Percentiles rank a stretch among this genome's conserved stretches.
phyloP scores from a whole-genome alignment of 1,284 basidiomycete genomes.

The Apiotrichum gamsii region DNA sequence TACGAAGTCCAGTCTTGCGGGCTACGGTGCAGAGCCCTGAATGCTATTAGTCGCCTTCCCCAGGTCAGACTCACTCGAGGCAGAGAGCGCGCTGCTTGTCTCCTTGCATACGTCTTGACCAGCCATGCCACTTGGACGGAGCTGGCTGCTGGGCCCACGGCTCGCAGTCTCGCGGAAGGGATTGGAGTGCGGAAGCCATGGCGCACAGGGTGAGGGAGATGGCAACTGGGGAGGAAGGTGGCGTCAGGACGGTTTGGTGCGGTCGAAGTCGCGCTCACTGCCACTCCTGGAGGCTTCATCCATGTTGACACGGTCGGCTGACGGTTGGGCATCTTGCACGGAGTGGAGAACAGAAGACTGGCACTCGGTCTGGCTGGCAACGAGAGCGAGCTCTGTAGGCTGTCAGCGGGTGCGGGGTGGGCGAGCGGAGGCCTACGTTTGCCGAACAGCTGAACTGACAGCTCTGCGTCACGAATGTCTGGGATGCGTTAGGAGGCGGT shows the following conservation, averaged over 20 bases:
- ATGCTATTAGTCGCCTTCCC: too few species aligned
- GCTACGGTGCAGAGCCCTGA: constrained; percentile 43
- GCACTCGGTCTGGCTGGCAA: neutral
- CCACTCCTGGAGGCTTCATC: neutral
- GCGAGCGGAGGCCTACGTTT: too few species aligned
- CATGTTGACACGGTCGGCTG: too few species aligned
- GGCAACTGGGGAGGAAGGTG: constrained; percentile 39
- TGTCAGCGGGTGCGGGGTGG: too few species aligned
- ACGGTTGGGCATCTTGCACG: too few species aligned
- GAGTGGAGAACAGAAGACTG: neutral
- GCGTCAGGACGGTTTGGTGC: neutral
- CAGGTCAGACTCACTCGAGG: constrained; percentile 31
- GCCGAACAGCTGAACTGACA: too few species aligned
- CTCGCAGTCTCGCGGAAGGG: constrained; percentile 32
- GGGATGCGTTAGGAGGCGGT: too few species aligned
- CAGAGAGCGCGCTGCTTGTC: constrained; percentile 10
- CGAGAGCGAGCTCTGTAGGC: neutral
- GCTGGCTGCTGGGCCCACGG: constrained; percentile 21
- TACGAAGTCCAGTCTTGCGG: constrained; percentile 47
- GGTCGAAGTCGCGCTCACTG: neutral
- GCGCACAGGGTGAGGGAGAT: constrained; percentile 45
- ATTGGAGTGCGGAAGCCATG: constrained; percentile 36
- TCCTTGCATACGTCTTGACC: too few species aligned
- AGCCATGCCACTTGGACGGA: neutral
- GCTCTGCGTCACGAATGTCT: too few species aligned